Evolutionary conservation across 2,329 filamentous ascomycete genomes (phyloP).

Genomic region (Beauveria caledonica): DNA sequence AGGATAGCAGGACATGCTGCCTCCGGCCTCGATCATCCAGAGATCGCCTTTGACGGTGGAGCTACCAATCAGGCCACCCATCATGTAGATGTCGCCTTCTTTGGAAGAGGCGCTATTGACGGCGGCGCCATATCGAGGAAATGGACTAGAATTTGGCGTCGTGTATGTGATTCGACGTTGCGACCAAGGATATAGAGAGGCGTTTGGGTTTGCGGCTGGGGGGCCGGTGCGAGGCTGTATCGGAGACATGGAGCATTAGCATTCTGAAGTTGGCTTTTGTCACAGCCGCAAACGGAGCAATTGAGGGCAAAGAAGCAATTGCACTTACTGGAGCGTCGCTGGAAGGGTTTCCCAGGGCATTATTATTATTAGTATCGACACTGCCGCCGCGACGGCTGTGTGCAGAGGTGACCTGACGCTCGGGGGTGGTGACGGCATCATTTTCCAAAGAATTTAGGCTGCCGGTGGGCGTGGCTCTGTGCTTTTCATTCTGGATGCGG

Average conservation of each 20-base stretch:
- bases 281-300: not conserved
- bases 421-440: slow-evolving; percentile 50
- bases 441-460: slow-evolving; percentile 67
- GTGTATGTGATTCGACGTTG: slow-evolving; percentile 82
- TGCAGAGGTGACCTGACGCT: slow-evolving; percentile 36
- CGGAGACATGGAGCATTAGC: slow-evolving; percentile 12
- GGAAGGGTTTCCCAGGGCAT: slow-evolving; percentile 24
- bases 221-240: slow-evolving; percentile 48
- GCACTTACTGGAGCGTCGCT: slow-evolving; percentile 35
- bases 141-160: slow-evolving; percentile 73
- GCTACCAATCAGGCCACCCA: slow-evolving; percentile 93
- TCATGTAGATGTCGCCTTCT: slow-evolving; percentile 94
- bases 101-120: slow-evolving; percentile 90
- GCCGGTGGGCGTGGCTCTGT: slow-evolving; percentile 65
- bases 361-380: slow-evolving; percentile 38
- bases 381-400: slow-evolving; percentile 47
- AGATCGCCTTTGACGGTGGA: slow-evolving; percentile 93
- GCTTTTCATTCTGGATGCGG: slow-evolving; percentile 45
- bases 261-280: not conserved
- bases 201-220: slow-evolving; percentile 50
- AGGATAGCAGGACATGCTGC: slow-evolving; percentile 82
- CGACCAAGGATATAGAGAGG: slow-evolving; percentile 92
- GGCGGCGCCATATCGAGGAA: slow-evolving; percentile 92
- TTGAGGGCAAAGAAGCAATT: not conserved
- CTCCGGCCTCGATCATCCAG: slow-evolving; percentile 93